Evolutionary conservation across 192 early-diverging fungal species (phyloP).

Genomic region (Coemansia erecta): DNA sequence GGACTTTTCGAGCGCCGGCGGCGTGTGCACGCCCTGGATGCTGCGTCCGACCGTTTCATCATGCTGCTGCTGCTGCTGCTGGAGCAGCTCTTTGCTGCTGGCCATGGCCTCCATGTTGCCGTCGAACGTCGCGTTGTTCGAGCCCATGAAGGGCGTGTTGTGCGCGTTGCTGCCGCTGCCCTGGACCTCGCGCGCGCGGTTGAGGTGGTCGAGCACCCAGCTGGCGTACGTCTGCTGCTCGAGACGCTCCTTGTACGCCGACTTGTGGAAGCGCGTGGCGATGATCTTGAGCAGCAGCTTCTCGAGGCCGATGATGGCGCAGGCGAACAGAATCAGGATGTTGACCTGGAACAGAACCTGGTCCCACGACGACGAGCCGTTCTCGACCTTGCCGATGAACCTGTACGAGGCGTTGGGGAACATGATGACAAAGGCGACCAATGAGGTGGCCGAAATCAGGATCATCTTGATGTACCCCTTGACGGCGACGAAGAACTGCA

Average conservation of each 20-base stretch:
- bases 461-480: constrained; percentile 60
- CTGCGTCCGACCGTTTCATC: neutral
- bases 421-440: constrained; percentile 56
- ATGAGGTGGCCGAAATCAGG: constrained; percentile 52
- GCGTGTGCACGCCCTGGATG: constrained; percentile 7
- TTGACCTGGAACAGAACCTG: constrained; percentile 58
- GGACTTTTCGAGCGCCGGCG: constrained; percentile 29
- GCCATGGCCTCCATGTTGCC: constrained; percentile 9
- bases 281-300: constrained; percentile 64
- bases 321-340: constrained; percentile 50
- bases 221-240: constrained; percentile 58
- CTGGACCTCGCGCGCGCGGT: constrained; percentile 45
- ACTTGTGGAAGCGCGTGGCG: constrained; percentile 64
- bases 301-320: constrained; percentile 55
- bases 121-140: constrained; percentile 24
- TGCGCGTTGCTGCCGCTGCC: constrained; percentile 4
- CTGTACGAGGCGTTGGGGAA: constrained; percentile 53
- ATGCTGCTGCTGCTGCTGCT: too few species aligned
- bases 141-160: constrained; percentile 22
- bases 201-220: constrained; percentile 60
- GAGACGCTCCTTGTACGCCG: constrained; percentile 65
- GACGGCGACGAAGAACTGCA: constrained; percentile 58
- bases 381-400: constrained; percentile 42
- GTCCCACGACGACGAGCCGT: constrained; percentile 46
- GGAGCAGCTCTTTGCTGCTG: constrained; percentile 48